Evolutionary conservation across 306 rosid species (phyloP).

Genomic region (Phaseolus lunatus): DNA sequence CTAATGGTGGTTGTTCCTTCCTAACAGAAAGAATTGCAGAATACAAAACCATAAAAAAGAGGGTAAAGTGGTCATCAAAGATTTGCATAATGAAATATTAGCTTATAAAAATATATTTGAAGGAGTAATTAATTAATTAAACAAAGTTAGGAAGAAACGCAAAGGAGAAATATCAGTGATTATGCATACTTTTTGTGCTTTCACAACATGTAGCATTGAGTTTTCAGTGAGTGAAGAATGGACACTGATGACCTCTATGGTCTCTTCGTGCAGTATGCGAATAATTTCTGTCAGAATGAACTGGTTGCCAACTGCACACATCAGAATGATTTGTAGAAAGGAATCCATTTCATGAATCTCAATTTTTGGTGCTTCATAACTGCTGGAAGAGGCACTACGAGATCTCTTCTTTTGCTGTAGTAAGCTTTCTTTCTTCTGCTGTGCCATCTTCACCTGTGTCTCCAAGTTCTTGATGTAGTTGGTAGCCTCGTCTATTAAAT

Average conservation of each 20-base stretch:
- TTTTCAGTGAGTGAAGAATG: slow-evolving; percentile 51
- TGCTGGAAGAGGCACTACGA: not conserved
- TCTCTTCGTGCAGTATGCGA: slow-evolving; percentile 62
- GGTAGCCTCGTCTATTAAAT: slow-evolving; percentile 68
- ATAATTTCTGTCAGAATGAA: slow-evolving; percentile 60
- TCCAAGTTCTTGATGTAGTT: slow-evolving; percentile 60
- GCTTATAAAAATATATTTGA: not conserved
- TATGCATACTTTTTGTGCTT: slow-evolving; percentile 47
- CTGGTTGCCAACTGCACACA: slow-evolving; percentile 50
- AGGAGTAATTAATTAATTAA: not conserved
- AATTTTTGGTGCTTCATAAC: slow-evolving; percentile 49
- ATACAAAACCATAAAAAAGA: no score
- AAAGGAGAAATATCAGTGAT: no score
- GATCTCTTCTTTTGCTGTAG: slow-evolving; percentile 50
- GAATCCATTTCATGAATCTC: slow-evolving; percentile 65
- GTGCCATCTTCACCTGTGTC: slow-evolving; percentile 50
- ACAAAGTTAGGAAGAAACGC: no score
- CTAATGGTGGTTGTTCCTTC: no score
- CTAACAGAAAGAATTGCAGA: no score
- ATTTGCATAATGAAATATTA: not conserved
- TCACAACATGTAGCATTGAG: slow-evolving; percentile 45
- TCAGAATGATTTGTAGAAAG: slow-evolving; percentile 55
- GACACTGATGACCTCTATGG: slow-evolving; percentile 49
- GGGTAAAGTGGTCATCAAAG: not conserved
- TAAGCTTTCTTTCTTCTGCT: slow-evolving; percentile 56